phyloP scores from a whole-genome alignment of 2,329 filamentous ascomycete genomes.

The Ophiostoma pallidulum region DNA sequence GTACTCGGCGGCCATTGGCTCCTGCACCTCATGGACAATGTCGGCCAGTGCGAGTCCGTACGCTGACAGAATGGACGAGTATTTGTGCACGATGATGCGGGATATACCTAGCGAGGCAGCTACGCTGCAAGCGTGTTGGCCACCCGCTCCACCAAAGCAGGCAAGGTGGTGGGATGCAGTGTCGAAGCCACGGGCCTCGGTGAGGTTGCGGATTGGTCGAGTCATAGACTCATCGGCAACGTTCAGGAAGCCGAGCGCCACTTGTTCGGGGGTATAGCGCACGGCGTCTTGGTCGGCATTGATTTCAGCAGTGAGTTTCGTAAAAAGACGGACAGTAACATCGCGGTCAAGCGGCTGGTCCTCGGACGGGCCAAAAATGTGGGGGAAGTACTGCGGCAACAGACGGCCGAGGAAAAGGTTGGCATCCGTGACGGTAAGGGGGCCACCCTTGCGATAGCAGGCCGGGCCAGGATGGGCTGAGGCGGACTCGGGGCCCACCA shows the following conservation, averaged over 20 bases:
- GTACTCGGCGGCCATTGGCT: slow-evolving; percentile 57
- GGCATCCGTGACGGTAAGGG: slow-evolving; percentile 46
- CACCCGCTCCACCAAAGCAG: background rate
- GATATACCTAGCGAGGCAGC: slow-evolving; percentile 73
- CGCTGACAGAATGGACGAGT: slow-evolving; percentile 70
- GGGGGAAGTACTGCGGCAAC: slow-evolving; percentile 52
- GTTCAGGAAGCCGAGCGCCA: slow-evolving; percentile 51
- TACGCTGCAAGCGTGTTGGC: slow-evolving; percentile 23
- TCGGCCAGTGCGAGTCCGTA: slow-evolving; percentile 58
- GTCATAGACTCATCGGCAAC: slow-evolving; percentile 65
- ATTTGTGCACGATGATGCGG: slow-evolving; percentile 75
- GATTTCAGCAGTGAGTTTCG: slow-evolving; percentile 78
- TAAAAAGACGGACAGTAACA: slow-evolving; percentile 61
- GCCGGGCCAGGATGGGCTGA: slow-evolving; percentile 58
- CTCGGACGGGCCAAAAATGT: slow-evolving; percentile 59
- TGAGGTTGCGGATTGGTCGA: slow-evolving; percentile 59
- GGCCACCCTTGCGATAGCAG: slow-evolving; percentile 52
- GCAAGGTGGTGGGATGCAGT: slow-evolving; percentile 43
- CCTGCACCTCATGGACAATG: slow-evolving; percentile 81
- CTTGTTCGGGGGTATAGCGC: slow-evolving; percentile 51
- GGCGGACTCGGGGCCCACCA: slow-evolving; percentile 75
- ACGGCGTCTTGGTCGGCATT: slow-evolving; percentile 50
- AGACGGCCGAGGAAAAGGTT: slow-evolving; percentile 53
- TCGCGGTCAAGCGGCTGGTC: slow-evolving; percentile 69
- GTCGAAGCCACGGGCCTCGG: slow-evolving; percentile 54